Evolutionary conservation across 345 rosid species (phyloP).

Genomic region (Eucalyptus cloeziana): DNA sequence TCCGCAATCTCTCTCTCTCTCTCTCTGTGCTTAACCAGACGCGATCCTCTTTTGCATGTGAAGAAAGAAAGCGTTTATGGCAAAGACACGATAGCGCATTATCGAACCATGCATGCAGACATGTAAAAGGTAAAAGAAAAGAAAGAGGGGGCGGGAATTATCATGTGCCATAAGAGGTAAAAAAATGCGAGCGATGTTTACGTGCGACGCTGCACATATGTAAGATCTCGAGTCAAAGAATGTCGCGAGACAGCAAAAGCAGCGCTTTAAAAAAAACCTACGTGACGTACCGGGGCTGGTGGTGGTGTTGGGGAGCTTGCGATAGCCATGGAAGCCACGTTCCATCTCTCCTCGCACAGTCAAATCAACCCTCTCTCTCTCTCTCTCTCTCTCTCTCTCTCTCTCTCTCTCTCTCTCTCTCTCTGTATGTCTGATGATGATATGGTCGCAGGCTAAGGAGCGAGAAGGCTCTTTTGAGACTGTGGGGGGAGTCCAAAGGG

Average conservation of each 20-base stretch:
- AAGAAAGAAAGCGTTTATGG: not conserved
- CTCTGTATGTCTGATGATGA: not conserved
- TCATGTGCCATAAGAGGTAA: not conserved
- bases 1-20: not conserved
- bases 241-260: not conserved
- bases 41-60: not conserved
- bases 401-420: not conserved
- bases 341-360: not conserved
- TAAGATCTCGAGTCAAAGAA: not conserved
- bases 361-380: not conserved
- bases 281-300: not conserved
- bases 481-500: not conserved
- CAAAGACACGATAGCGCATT: not conserved
- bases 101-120: not conserved
- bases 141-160: not conserved
- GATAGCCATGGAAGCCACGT: slow-evolving; percentile 8
- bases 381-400: not conserved
- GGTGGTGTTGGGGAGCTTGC: not conserved
- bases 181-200: not conserved
- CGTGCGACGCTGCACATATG: not conserved
- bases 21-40: not conserved
- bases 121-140: not conserved
- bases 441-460: not conserved
- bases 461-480: not conserved
- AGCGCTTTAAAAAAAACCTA: not conserved